Conservation (phyloP, 1,139 yeast genomes). For the Diutina catenulata region DNA sequence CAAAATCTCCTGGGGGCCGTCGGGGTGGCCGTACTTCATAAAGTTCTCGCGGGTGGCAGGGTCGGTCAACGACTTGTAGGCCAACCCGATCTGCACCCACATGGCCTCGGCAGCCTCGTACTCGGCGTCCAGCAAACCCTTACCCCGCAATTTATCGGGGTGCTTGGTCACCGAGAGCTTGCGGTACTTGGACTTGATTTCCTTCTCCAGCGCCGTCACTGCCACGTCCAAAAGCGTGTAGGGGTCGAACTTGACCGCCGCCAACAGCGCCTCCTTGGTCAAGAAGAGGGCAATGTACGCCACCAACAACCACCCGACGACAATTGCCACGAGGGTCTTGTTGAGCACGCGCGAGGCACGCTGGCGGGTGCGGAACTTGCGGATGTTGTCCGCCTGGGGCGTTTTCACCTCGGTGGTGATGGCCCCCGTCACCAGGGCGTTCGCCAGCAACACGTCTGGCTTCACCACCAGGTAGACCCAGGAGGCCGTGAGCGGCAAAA, state of each 20-base stretch:
- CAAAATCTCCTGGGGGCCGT: constrained; percentile 90
- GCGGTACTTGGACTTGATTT: constrained; percentile 73
- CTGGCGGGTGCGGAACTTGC: constrained; percentile 26
- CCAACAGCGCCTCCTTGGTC: constrained; percentile 36
- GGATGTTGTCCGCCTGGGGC: constrained; percentile 30
- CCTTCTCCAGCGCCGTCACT: constrained; percentile 56
- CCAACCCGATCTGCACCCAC: constrained; percentile 77
- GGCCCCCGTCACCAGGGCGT: constrained; percentile 21
- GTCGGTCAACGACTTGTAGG: constrained; percentile 91
- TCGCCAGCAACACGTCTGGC: constrained; percentile 14
- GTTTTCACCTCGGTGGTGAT: constrained; percentile 23
- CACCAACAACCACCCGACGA: constrained; percentile 60
- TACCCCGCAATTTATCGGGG: constrained; percentile 77
- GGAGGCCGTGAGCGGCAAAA: constrained; percentile 58
- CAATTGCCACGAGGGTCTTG: constrained; percentile 31
- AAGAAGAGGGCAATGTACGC: constrained; percentile 35
- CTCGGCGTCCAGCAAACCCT: constrained; percentile 48
- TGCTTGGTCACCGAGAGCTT: constrained; percentile 80
- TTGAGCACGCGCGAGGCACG: constrained; percentile 30
- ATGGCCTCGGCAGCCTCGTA: constrained; percentile 53
- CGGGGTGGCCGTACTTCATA: constrained; percentile 89
- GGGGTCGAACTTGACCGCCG: constrained; percentile 61
- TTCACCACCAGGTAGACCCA: constrained; percentile 22
- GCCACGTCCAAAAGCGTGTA: constrained; percentile 74
- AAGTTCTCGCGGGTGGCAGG: constrained; percentile 75